Evolutionary conservation across 2,329 filamentous ascomycete species (phyloP), one percentile per base, ranked within the genome.

Genomic region (Botrytis porri): DNA sequence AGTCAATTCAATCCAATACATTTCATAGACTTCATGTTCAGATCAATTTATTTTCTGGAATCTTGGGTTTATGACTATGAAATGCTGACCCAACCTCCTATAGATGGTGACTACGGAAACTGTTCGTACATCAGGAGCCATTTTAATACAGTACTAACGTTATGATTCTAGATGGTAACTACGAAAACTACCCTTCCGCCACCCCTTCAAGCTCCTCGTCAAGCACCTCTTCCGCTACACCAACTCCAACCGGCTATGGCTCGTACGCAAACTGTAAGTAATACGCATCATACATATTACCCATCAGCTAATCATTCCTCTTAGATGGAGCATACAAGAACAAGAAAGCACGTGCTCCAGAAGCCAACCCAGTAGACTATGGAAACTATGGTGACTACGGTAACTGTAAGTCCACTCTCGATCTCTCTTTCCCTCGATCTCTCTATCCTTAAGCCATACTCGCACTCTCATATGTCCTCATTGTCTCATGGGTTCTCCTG

Each of bases 161-260:
- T 16, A 67, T 25, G 20, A 48, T 37, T 57, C 4, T 32, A 72
- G 61, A 72, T 25, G 70, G 70, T 9, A 72, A 54, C 29, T 71
- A 71, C 51, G 70, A 61, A 12, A 61, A 61, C 39, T 72, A 72
- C 43, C 63, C 48, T 51, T 51, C 70, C n/a, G 16, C 51, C 20
- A n/a, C 37, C 18, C 14, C 61, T n/a, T 37, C 63, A n/a, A 66
- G 32, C 63, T 29, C 63, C 8, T 51, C 48, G 25, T 51, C 48
- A 51, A 51, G 48, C 48, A n/a, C 48, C 25, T n/a, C 43, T 3
- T 51, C 63, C 25, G 59, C 1, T 25, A 37, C 32, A 37, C 48
- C 62, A 57, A 59, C 70, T 4, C 61, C 62, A 45, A 72, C 70
- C n/a, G 70, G 61, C 18, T 76, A 75, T 62, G 74, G 74, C 7